Conservation (phyloP, 345 rosid species). For the Lumnitzera littorea region DNA sequence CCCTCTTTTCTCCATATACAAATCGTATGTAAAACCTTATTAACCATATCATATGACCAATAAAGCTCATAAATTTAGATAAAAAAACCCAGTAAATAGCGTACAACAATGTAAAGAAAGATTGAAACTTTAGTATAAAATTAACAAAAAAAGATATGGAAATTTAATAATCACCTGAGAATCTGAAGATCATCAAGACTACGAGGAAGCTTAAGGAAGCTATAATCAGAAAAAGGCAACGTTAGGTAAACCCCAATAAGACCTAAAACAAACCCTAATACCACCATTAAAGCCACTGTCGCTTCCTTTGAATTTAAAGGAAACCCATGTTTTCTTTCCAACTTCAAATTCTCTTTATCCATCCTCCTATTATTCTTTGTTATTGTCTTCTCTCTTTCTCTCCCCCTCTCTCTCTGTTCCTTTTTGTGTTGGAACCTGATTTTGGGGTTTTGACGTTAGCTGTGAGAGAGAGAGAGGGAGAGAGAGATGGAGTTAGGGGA, state of each 20-base stretch:
- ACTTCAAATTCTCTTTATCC: too few species aligned
- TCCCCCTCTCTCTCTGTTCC: too few species aligned
- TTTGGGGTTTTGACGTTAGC: too few species aligned
- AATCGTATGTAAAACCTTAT: too few species aligned
- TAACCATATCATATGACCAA: too few species aligned
- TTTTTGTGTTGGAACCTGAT: too few species aligned
- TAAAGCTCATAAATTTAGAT: too few species aligned
- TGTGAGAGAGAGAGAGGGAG: too few species aligned
- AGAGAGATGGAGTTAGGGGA: too few species aligned
- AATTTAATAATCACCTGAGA: constrained; percentile 39
- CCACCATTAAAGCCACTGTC: constrained; percentile 43
- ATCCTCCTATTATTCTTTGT: too few species aligned
- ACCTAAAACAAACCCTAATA: constrained; percentile 44
- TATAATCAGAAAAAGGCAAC: constrained; percentile 82
- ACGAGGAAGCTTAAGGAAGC: constrained; percentile 91
- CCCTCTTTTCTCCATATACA: too few species aligned
- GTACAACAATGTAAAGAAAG: background rate
- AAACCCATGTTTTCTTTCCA: constrained; percentile 13
- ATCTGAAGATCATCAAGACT: constrained; percentile 80
- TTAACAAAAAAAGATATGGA: background rate
- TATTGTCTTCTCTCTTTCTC: too few species aligned
- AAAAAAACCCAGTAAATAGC: background rate
- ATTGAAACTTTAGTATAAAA: background rate
- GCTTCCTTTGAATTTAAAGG: constrained; percentile 64
- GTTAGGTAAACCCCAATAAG: constrained; percentile 65